Evolutionary conservation across 345 rosid species (phyloP), one percentile per base, ranked within the genome.

Genomic region (Melaleuca alternifolia): DNA sequence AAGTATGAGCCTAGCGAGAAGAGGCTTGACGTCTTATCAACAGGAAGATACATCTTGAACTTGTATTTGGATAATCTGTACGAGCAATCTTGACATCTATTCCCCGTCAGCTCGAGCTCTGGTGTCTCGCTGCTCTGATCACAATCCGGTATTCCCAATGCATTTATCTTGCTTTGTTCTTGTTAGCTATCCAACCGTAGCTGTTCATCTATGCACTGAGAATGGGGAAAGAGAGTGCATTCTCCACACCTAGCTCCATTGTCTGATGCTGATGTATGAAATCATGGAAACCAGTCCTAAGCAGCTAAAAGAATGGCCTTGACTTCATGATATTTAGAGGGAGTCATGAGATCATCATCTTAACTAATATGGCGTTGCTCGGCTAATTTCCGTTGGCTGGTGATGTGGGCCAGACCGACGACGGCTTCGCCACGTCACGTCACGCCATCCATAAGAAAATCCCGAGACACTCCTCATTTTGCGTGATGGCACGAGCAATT

Each of bases 1-100:
- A 97, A 93, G 89, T 94, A 97, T 10, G 96, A 96, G 87, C 96
- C 96, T 3, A 91, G 95, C n/a, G 98, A 97, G 93, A 96, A 94
- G 90, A 93, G 95, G 83, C 96, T 97, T 1, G 97, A 97, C 77
- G 98, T 97, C 82, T 90, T 95, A 86, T 96, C 98, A 33, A 92
- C 96, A 1, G 96, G 96, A 84, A 93, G 96, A 94, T 93, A 93
- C 89, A 91, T 95, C 84, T 83, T 95, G 89, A 97, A 97, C 87
- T 90, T 96, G 84, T 94, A 95, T 75, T 91, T 96, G 2, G 95
- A 97, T 88, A 94, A 91, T 84, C 91, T 96, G 65, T 92, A 91
- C 28, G 94, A 93, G 48, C 94, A 96, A 62, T 97, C 99, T 82
- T 96, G 91, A 93, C 48, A 5, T 33, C 79, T 18, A 71, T 71